Base-by-base conservation (phyloP, 306 rosid species). In the Fragaria vesca region DNA sequence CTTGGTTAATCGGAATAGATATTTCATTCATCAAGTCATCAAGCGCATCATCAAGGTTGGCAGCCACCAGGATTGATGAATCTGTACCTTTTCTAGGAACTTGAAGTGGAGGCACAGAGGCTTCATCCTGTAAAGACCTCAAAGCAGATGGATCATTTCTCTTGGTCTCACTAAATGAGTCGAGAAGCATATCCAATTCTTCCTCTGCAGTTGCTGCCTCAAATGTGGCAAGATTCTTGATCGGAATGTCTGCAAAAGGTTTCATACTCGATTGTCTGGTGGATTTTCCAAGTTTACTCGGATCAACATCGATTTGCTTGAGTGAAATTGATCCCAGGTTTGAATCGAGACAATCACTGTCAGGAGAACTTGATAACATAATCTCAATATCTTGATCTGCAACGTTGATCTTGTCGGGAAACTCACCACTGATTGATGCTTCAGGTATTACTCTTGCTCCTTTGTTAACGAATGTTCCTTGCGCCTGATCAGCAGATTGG, bases 121-220 rank as follows among this genome's bases (percentile, higher is more conserved):
- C 74, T 69, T 50, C 74, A 66, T 50, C 81, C 12, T 50, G 66
- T 1, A 75, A 81, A n/a, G 82, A 65, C 20, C 60, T 72, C 1
- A 71, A 70, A 80, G 71, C 68, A 16, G 86, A 32, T 57, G 85
- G 58, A 57, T 76, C 84, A 12, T 40, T 51, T 66, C 69, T 75
- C 83, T 84, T 76, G 82, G 82, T 73, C 78, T 89, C 91, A 24
- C 52, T 80, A 52, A 86, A 81, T 47, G 96, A 87, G 81, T 82
- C 85, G 16, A 87, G 89, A 85, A 91, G 97, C 93, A 87, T 81
- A 83, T 90, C 93, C 69, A 91, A 76, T 71, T 91, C 98, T 36
- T 75, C 80, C 86, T 91, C 97, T 46, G 90, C 92, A 68, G 81
- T 60, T 30, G 86, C 73, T 30, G 83, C 81, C 82, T 81, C 89